Percentiles rank a stretch among this genome's conserved stretches.
These are phyloP conservation scores for Diaporthe humulicola DNA, from an alignment of 2,329 filamentous ascomycete species.

Conservation along the genomic window DNA sequence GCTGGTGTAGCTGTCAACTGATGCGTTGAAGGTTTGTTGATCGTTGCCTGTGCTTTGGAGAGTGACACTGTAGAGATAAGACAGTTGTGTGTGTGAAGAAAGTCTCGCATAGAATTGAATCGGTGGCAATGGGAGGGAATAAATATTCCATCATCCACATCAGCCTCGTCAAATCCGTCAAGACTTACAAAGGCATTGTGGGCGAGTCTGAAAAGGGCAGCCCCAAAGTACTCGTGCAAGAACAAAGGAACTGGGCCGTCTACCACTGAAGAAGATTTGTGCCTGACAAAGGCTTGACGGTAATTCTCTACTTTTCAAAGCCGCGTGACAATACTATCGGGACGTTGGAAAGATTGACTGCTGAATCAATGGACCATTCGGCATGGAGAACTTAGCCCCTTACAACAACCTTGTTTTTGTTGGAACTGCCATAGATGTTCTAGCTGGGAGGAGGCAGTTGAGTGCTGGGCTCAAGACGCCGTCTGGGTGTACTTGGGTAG, in stretches of 20 bases:
- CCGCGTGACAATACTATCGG: not conserved
- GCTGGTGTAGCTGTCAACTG: not conserved
- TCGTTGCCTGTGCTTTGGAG: not conserved
- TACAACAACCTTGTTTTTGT: not conserved
- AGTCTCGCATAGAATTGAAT: no score
- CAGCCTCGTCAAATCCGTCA: not conserved
- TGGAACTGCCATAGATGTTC: no score
- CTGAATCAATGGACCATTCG: not conserved
- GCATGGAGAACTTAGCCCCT: not conserved
- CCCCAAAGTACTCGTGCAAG: no score
- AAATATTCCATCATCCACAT: not conserved
- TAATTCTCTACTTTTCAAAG: not conserved
- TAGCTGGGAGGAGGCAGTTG: not conserved
- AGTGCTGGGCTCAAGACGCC: not conserved
- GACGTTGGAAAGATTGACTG: not conserved
- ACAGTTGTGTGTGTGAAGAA: not conserved
- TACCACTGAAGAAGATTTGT: not conserved
- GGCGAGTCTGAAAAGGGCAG: no score
- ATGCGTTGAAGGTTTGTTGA: not conserved
- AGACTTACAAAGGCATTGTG: not conserved
- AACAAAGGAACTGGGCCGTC: not conserved
- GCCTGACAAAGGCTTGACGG: not conserved
- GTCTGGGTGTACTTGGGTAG: not conserved
- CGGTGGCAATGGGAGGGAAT: not conserved
- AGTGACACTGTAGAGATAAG: not conserved